Evolutionary conservation across 768 basidiomycete genomes (phyloP).

Genomic region (Termitomyces sp.): DNA sequence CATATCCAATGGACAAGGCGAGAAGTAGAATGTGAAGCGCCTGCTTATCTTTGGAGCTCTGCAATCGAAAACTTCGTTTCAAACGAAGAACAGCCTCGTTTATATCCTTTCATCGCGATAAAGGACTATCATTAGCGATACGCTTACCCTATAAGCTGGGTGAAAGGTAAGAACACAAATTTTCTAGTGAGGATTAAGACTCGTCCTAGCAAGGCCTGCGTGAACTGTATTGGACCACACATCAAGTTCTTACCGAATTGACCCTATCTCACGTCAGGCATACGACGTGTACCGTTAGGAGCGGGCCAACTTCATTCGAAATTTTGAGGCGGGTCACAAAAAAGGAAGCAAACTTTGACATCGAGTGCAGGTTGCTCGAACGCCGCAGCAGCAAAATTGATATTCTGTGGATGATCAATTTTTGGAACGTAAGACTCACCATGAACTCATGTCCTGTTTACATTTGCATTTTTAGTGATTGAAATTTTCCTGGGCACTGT

Average conservation of each 20-base stretch:
- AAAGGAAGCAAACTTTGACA: conserved; percentile 26
- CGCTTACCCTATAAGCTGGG: conserved; percentile 67
- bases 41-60: conserved; percentile 44
- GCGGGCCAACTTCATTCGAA: conserved; percentile 45
- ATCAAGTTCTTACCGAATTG: background rate
- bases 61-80: too few relatives aligned
- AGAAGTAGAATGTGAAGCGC: conserved; percentile 67
- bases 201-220: background rate
- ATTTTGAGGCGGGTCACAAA: conserved; percentile 1
- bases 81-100: too few relatives aligned
- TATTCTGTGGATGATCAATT: conserved; percentile 37
- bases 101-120: background rate
- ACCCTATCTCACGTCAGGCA: conserved; percentile 51
- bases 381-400: conserved; percentile 65
- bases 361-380: conserved; percentile 64
- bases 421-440: background rate
- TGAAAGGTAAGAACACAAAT: background rate
- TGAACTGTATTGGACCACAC: background rate
- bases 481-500: too few relatives aligned
- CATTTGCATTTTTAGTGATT: too few relatives aligned
- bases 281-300: conserved; percentile 29
- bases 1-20: conserved; percentile 69
- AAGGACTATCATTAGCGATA: conserved; percentile 39
- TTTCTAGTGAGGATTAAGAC: background rate
- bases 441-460: too few relatives aligned